phyloP scores from a whole-genome alignment of 352 stramenopile genomes.

The Phytophthora capsici region DNA sequence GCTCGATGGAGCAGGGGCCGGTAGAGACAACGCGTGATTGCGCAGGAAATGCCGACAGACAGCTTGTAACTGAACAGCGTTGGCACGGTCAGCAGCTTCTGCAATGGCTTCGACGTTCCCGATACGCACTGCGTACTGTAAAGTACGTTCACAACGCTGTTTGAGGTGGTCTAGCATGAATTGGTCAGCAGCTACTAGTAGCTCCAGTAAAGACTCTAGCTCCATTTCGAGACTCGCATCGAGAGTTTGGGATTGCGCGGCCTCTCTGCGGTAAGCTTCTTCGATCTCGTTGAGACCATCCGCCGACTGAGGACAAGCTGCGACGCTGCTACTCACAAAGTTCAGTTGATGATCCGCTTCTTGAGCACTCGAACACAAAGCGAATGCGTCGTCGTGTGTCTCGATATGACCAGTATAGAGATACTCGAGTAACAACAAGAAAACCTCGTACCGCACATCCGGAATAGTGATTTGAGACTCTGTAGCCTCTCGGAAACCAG shows the following conservation, averaged over 20 bases:
- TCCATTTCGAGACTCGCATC: constrained; percentile 44
- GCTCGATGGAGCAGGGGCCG: constrained; percentile 7
- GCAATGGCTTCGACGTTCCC: constrained; percentile 91
- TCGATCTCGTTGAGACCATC: constrained; percentile 46
- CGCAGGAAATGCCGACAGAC: constrained; percentile 94
- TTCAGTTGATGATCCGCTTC: constrained; percentile 12
- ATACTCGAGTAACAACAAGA: constrained; percentile 94
- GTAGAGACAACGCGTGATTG: constrained; percentile 62
- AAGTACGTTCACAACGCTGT: constrained; percentile 91
- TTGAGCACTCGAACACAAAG: constrained; percentile 23
- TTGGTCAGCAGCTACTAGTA: constrained; percentile 94
- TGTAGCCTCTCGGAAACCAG: constrained; percentile 90
- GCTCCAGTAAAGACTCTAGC: constrained; percentile 82
- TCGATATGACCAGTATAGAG: constrained; percentile 90
- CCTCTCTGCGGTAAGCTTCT: constrained; percentile 25
- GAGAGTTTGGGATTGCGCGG: constrained; percentile 13
- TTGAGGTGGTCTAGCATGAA: constrained; percentile 98
- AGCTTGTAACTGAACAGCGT: constrained; percentile 89
- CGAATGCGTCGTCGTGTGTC: constrained; percentile 40
- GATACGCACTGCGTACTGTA: constrained; percentile 83
- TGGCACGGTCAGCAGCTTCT: constrained; percentile 90
- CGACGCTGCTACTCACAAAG: constrained; percentile 34
- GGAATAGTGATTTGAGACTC: constrained; percentile 89
- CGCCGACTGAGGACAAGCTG: constrained; percentile 37
- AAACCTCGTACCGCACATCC: constrained; percentile 91